These are phyloP conservation scores for Rheum nobile DNA, from an alignment of 148 eudicot species.

Conservation along the genomic window DNA sequence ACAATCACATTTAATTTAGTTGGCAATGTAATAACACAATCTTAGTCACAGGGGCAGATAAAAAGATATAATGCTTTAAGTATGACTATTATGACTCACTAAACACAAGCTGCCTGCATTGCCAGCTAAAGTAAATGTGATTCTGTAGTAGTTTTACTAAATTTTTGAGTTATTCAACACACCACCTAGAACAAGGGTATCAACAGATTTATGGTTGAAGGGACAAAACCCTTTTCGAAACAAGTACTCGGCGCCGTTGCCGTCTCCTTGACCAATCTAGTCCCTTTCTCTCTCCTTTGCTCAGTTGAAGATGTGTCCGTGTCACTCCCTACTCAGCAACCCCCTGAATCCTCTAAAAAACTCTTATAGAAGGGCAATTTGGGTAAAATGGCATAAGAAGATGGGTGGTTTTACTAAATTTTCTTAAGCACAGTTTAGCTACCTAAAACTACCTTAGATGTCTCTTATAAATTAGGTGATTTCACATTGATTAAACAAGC, in stretches of 20 bases:
- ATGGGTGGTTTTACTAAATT: too few species aligned
- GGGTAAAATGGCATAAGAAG: too few species aligned
- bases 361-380: too few species aligned
- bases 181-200: background rate
- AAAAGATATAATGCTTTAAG: background rate
- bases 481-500: background rate
- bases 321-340: background rate
- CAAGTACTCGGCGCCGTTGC: background rate
- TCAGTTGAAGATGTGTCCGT: background rate
- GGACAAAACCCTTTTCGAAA: background rate
- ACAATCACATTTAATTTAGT: background rate
- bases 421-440: background rate
- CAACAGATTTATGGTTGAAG: background rate
- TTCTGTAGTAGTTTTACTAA: too few species aligned
- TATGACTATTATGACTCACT: background rate
- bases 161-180: background rate
- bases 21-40: background rate
- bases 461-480: background rate
- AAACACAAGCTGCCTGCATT: background rate
- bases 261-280: background rate
- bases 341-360: too few species aligned
- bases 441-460: background rate
- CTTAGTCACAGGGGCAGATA: background rate
- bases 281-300: background rate
- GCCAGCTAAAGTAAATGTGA: too few species aligned